Conservation (phyloP, 2,329 filamentous ascomycete species). For the Epichloe glyceriae region DNA sequence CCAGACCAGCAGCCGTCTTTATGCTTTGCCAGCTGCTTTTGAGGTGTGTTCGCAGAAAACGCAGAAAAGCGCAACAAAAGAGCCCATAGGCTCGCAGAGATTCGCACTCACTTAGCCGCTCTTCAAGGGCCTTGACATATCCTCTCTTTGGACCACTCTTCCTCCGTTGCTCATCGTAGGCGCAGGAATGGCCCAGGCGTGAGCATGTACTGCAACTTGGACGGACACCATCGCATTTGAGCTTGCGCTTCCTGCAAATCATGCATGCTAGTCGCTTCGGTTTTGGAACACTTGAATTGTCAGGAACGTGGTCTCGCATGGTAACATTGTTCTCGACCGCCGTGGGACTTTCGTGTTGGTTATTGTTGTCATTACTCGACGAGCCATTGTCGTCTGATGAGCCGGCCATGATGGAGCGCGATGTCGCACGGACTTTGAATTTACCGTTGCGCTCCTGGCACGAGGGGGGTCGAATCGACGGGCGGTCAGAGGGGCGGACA, state of each 20-base stretch:
- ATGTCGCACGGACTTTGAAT: neutral
- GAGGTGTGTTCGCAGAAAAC: too few relatives aligned
- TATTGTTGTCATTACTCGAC: conserved; percentile 19
- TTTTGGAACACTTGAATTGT: conserved; percentile 52
- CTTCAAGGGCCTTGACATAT: conserved; percentile 88
- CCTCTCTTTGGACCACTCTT: conserved; percentile 92
- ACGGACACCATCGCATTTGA: conserved; percentile 74
- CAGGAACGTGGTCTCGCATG: conserved; percentile 27
- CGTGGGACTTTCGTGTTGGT: conserved; percentile 17
- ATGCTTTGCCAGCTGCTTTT: too few relatives aligned
- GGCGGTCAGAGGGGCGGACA: too few relatives aligned
- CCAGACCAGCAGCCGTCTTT: neutral
- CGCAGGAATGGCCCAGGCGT: conserved; percentile 73
- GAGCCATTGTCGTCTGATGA: conserved; percentile 26
- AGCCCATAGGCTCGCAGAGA: neutral
- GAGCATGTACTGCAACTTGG: conserved; percentile 84
- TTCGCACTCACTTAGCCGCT: conserved; percentile 61
- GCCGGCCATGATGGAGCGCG: conserved; percentile 18
- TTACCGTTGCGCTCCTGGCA: neutral
- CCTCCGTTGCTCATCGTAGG: conserved; percentile 82
- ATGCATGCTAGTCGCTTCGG: conserved; percentile 93
- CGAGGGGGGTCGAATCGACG: neutral
- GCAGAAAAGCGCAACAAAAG: too few relatives aligned
- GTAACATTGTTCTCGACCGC: conserved; percentile 22
- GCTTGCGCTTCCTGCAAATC: conserved; percentile 82